A percentile compares a stretch with the other conserved stretches of the same genome.
Evolutionary conservation across 441 rosid species (phyloP).

Genomic region (Macaranga tanarius): DNA sequence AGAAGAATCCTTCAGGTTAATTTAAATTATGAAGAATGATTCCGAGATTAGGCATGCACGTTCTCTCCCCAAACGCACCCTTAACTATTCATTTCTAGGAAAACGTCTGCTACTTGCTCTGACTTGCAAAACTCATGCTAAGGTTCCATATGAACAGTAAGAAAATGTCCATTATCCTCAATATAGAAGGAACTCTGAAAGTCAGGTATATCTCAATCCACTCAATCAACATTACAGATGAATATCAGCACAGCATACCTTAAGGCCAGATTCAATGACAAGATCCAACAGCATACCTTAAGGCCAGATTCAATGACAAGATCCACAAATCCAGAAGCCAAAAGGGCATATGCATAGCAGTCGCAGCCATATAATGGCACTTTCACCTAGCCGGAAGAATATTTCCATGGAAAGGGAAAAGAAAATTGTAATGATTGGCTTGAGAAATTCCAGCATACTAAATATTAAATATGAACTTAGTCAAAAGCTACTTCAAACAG

Average conservation of each 20-base stretch:
- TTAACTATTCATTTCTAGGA: neutral
- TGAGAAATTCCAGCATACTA: neutral
- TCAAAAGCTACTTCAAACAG: neutral
- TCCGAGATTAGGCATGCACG: neutral
- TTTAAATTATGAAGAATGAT: neutral
- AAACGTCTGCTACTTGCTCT: neutral
- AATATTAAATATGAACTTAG: neutral
- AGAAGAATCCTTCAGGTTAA: neutral
- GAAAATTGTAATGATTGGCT: neutral
- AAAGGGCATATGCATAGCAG: slow-evolving; percentile 95
- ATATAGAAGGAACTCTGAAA: neutral
- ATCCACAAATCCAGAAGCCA: slow-evolving; percentile 96
- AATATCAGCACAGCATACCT: slow-evolving; percentile 43
- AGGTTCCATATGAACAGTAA: neutral
- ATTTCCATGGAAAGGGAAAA: neutral
- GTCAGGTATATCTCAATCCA: neutral
- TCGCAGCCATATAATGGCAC: slow-evolving; percentile 93
- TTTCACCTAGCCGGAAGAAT: slow-evolving; percentile 58
- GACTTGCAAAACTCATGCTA: neutral
- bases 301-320: slow-evolving; percentile 92
- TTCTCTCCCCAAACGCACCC: neutral
- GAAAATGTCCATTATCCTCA: neutral
- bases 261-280: slow-evolving; percentile 86
- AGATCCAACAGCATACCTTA: slow-evolving; percentile 81
- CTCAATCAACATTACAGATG: neutral